A percentile compares a stretch with the other conserved stretches of the same genome.
Conservation (phyloP, 768 basidiomycete species). For the Tricholoma furcatifolium region DNA sequence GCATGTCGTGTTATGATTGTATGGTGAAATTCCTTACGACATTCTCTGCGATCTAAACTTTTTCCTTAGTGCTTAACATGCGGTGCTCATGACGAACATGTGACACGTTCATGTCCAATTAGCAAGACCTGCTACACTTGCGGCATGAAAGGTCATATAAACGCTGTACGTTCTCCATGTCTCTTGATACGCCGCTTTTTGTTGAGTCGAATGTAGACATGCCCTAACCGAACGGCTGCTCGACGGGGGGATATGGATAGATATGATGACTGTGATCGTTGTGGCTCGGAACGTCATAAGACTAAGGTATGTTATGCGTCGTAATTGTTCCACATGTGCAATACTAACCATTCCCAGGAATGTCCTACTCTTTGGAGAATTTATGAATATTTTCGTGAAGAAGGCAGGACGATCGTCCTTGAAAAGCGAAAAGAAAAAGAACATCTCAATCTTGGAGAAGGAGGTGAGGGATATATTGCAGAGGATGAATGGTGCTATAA, state of each 20-base stretch:
- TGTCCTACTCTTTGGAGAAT: slow-evolving; percentile 82
- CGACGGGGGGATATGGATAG: slow-evolving; percentile 21
- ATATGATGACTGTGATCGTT: slow-evolving; percentile 63
- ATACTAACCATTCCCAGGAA: slow-evolving; percentile 46
- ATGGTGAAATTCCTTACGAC: slow-evolving; percentile 24
- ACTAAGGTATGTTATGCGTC: slow-evolving; percentile 49
- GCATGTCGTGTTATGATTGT: slow-evolving; percentile 77
- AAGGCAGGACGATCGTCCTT: slow-evolving; percentile 46
- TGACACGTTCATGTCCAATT: slow-evolving; percentile 75
- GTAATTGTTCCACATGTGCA: background rate
- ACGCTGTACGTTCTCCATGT: slow-evolving; percentile 41
- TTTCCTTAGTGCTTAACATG: slow-evolving; percentile 69
- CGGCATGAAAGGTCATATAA: slow-evolving; percentile 84
- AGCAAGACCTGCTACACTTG: slow-evolving; percentile 79
- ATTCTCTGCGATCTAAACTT: slow-evolving; percentile 1
- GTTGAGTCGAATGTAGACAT: slow-evolving; percentile 42
- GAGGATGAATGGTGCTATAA: slow-evolving; percentile 81
- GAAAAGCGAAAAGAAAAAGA: slow-evolving; percentile 48
- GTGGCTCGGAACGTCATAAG: slow-evolving; percentile 62
- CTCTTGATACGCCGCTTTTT: background rate
- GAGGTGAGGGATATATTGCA: slow-evolving; percentile 79
- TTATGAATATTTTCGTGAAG: slow-evolving; percentile 67
- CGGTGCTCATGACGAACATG: slow-evolving; percentile 77
- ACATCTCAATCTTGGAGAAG: slow-evolving; percentile 53
- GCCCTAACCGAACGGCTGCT: slow-evolving; percentile 56